phyloP scores from a whole-genome alignment of 2,329 filamentous ascomycete genomes.

The Fusarium sp. region DNA sequence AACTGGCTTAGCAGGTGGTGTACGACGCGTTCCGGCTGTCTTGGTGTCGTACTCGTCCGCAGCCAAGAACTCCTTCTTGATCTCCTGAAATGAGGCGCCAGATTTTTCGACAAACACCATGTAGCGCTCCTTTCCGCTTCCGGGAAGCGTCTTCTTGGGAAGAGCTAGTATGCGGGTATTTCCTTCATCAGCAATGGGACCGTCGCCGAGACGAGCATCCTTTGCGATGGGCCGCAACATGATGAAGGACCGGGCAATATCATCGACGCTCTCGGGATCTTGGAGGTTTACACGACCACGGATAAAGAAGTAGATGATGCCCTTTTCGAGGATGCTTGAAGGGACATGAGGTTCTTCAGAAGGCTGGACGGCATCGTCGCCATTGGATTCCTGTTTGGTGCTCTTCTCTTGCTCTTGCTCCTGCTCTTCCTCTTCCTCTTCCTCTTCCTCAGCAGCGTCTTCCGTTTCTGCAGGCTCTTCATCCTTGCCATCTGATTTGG shows the following conservation, averaged over 20 bases:
- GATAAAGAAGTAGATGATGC: conserved; percentile 91
- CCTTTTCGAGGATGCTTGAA: conserved; percentile 79
- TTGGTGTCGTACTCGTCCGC: conserved; percentile 77
- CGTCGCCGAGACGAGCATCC: conserved; percentile 68
- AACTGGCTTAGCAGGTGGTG: conserved; percentile 75
- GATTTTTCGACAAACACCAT: conserved; percentile 86
- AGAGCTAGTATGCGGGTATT: conserved; percentile 79
- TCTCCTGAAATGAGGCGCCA: conserved; percentile 68
- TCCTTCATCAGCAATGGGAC: conserved; percentile 57
- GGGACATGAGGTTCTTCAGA: conserved; percentile 47
- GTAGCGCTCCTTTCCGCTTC: conserved; percentile 73
- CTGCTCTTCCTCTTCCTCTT: no score
- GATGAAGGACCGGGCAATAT: conserved; percentile 82
- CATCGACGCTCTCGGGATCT: conserved; percentile 72
- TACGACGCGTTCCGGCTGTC: conserved; percentile 74
- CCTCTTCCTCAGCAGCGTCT: conserved; percentile 9
- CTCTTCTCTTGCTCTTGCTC: conserved; percentile 8
- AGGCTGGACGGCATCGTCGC: conserved; percentile 32
- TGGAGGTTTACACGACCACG: conserved; percentile 79
- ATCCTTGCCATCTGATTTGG: conserved; percentile 7
- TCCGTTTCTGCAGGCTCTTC: background rate
- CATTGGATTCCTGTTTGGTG: conserved; percentile 7
- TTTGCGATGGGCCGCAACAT: conserved; percentile 76
- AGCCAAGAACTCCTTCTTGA: conserved; percentile 77
- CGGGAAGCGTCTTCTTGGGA: conserved; percentile 85